A percentile compares a stretch with the other conserved stretches of the same genome.
Evolutionary conservation across 2,329 filamentous ascomycete species (phyloP).

Genomic region (Sclerotinia minor): DNA sequence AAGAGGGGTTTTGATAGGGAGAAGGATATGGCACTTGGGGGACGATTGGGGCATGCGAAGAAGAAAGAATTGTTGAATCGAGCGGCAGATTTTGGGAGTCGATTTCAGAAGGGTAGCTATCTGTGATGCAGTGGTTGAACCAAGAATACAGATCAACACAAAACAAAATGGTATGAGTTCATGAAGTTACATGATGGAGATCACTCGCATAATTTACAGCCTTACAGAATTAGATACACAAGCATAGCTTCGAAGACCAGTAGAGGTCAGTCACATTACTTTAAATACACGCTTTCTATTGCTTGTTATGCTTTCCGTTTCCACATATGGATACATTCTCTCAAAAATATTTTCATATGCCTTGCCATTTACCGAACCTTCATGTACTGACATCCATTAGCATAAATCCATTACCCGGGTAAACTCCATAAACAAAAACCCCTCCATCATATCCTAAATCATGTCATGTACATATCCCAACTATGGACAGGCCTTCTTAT

Average conservation of each 20-base stretch:
- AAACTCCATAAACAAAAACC: not conserved
- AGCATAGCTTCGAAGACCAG: not conserved
- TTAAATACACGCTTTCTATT: not conserved
- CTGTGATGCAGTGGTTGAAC: slow-evolving; percentile 44
- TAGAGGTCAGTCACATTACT: not conserved
- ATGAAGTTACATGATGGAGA: not conserved
- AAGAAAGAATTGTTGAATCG: slow-evolving; percentile 76
- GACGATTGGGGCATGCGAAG: slow-evolving; percentile 70
- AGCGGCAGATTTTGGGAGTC: slow-evolving; percentile 71
- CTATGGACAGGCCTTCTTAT: slow-evolving; percentile 30
- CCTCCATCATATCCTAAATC: slow-evolving; percentile 3
- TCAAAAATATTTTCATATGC: not conserved
- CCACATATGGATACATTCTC: not conserved
- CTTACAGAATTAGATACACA: not conserved
- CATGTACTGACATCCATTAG: not conserved
- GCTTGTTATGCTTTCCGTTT: not conserved
- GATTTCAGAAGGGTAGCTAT: slow-evolving; percentile 49
- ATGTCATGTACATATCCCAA: not conserved
- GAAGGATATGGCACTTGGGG: slow-evolving; percentile 85
- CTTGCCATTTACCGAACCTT: not conserved
- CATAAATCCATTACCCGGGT: not conserved
- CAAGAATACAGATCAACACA: not conserved
- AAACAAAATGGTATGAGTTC: not conserved
- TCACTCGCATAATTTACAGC: not conserved
- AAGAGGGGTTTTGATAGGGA: slow-evolving; percentile 85